phyloP scores from a whole-genome alignment of 345 rosid genomes.

The Linum lewisii region DNA sequence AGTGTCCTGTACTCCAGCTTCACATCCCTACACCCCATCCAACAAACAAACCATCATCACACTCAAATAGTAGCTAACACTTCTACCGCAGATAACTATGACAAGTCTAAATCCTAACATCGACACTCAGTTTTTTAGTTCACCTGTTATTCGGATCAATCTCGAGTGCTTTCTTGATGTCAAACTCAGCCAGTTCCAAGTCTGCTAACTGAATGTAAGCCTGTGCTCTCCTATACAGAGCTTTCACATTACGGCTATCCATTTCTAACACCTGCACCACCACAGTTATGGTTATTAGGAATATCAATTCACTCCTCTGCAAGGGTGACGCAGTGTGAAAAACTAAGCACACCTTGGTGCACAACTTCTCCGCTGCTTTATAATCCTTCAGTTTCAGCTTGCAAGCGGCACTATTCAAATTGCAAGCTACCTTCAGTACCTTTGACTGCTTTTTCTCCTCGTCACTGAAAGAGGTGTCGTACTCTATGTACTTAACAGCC shows the following conservation, averaged over 20 bases:
- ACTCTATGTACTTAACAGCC: conserved; percentile 75
- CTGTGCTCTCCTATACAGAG: conserved; percentile 70
- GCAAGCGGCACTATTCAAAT: conserved; percentile 85
- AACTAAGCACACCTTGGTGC: conserved; percentile 34
- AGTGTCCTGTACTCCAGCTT: conserved; percentile 62
- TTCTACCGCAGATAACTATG: no score
- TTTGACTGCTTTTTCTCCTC: conserved; percentile 80
- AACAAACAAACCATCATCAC: no score
- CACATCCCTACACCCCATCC: conserved; percentile 49
- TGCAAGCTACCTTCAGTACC: conserved; percentile 72
- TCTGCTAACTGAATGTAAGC: conserved; percentile 64
- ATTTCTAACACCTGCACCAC: conserved; percentile 35
- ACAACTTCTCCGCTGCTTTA: conserved; percentile 66
- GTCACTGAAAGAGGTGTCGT: conserved; percentile 67
- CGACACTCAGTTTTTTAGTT: no score
- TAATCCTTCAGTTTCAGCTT: conserved; percentile 71
- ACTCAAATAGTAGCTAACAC: no score
- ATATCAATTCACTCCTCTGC: no score
- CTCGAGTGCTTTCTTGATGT: conserved; percentile 75
- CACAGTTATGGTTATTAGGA: no score
- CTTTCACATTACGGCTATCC: conserved; percentile 65
- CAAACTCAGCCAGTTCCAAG: conserved; percentile 73
- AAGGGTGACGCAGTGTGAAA: no score
- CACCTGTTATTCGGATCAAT: conserved; percentile 40
- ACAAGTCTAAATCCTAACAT: no score